Conservation (phyloP, 106 monocot species). For the Dendrobium chrysotoxum region DNA sequence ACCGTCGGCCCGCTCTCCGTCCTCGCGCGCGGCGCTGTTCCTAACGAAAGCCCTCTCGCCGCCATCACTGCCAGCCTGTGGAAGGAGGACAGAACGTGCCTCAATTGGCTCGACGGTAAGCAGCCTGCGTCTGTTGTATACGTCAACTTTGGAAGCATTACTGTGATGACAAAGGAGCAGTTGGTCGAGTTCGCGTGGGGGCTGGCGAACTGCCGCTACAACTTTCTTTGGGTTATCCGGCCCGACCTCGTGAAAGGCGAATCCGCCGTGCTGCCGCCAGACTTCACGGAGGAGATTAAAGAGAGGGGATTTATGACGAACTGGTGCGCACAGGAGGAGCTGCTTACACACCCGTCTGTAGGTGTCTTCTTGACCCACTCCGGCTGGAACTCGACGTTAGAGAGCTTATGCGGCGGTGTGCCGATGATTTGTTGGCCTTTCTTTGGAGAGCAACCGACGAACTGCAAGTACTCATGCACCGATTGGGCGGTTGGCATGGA, state of each 20-base stretch:
- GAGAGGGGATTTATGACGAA: background rate
- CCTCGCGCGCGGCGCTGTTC: constrained; percentile 2
- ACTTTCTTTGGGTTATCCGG: constrained; percentile 10
- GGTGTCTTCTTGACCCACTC: constrained; percentile 60
- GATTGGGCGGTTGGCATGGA: constrained; percentile 17
- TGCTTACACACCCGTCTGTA: constrained; percentile 8
- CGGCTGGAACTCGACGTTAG: constrained; percentile 72
- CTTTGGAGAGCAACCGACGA: constrained; percentile 31
- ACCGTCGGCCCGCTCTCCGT: constrained; percentile 22
- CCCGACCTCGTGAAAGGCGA: constrained; percentile 20
- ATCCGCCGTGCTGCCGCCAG: constrained; percentile 4
- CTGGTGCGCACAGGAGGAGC: constrained; percentile 17
- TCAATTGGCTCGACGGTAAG: constrained; percentile 34
- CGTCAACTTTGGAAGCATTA: constrained; percentile 16
- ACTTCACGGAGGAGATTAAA: background rate
- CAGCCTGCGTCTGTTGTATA: constrained; percentile 8
- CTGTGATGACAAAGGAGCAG: constrained; percentile 8
- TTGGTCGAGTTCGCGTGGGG: constrained; percentile 19
- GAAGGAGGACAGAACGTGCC: constrained; percentile 30
- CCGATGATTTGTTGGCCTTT: constrained; percentile 36
- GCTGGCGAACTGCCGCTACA: constrained; percentile 8
- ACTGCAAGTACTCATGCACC: constrained; percentile 9
- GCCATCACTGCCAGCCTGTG: constrained; percentile 35
- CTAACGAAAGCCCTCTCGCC: constrained; percentile 5
- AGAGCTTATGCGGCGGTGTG: constrained; percentile 20